Evolutionary conservation across 2,329 filamentous ascomycete genomes (phyloP).

Genomic region (Graphilbum sp.): DNA sequence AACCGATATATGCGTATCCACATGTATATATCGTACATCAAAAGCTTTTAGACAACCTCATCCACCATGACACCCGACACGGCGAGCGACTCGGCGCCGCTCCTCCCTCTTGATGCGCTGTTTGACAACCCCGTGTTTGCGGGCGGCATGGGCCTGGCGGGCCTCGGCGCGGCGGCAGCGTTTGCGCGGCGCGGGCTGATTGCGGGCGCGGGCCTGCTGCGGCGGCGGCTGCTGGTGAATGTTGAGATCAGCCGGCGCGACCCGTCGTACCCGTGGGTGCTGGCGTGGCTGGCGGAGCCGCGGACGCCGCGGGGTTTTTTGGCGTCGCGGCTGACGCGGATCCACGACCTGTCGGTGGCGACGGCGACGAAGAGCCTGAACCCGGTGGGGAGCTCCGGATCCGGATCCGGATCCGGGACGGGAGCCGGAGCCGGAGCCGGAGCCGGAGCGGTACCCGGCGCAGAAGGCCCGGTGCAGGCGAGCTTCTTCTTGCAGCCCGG

Average conservation of each 20-base stretch:
- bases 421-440: background rate
- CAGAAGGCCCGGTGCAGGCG: slow-evolving; percentile 52
- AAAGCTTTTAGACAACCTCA: no score
- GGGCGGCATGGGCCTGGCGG: slow-evolving; percentile 77
- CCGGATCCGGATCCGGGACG: no score
- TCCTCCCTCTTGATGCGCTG: slow-evolving; percentile 31
- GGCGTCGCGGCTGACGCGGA: slow-evolving; percentile 38
- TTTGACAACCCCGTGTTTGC: slow-evolving; percentile 49
- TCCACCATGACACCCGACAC: background rate
- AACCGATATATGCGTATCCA: no score
- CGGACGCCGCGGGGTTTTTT: slow-evolving; percentile 48
- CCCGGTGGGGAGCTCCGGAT: slow-evolving; percentile 23
- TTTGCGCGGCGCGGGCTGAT: slow-evolving; percentile 66
- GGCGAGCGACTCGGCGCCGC: no score
- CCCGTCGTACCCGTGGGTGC: slow-evolving; percentile 82
- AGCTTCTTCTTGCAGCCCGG: slow-evolving; percentile 83
- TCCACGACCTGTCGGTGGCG: slow-evolving; percentile 41
- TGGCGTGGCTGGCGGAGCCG: slow-evolving; percentile 84
- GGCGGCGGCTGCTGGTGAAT: slow-evolving; percentile 78
- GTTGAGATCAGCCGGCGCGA: slow-evolving; percentile 93
- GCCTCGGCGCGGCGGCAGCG: slow-evolving; percentile 65
- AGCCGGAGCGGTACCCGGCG: slow-evolving; percentile 20
- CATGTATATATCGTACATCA: no score
- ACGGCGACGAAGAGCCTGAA: slow-evolving; percentile 32
- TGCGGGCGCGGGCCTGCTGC: slow-evolving; percentile 55